Conservation (phyloP, 352 stramenopile species). For the Paralagenidium karlingii region DNA sequence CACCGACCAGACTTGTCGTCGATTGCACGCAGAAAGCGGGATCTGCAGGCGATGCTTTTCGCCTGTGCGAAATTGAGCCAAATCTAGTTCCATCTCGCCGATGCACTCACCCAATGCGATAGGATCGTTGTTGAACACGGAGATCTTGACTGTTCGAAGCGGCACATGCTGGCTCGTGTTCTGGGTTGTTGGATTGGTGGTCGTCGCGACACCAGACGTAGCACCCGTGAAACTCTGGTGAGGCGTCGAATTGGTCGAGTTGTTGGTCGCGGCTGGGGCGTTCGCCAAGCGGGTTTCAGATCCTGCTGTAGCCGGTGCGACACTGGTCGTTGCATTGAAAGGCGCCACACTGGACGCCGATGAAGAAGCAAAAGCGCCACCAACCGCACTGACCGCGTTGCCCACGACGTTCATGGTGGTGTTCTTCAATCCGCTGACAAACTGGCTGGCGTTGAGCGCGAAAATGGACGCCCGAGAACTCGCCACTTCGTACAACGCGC, state of each 20-base stretch:
- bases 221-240: no score
- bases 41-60: constrained; percentile 3
- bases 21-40: constrained; percentile 1
- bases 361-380: background rate
- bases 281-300: background rate
- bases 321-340: no score
- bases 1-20: constrained; percentile 2
- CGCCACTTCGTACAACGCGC: constrained; percentile 9
- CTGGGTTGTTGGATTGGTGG: no score
- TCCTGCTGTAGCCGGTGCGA: background rate
- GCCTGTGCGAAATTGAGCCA: constrained; percentile 19
- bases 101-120: constrained; percentile 34
- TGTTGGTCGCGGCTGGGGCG: background rate
- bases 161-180: background rate
- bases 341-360: background rate
- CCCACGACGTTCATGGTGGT: background rate
- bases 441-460: background rate
- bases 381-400: no score
- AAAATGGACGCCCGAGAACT: no score
- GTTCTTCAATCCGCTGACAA: background rate
- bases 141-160: constrained; percentile 22
- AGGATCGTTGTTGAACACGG: constrained; percentile 41
- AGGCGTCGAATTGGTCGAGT: background rate
- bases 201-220: no score
- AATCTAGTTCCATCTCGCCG: constrained; percentile 32